Evolutionary conservation across 441 rosid species (phyloP).

Genomic region (Adansonia gregorii): DNA sequence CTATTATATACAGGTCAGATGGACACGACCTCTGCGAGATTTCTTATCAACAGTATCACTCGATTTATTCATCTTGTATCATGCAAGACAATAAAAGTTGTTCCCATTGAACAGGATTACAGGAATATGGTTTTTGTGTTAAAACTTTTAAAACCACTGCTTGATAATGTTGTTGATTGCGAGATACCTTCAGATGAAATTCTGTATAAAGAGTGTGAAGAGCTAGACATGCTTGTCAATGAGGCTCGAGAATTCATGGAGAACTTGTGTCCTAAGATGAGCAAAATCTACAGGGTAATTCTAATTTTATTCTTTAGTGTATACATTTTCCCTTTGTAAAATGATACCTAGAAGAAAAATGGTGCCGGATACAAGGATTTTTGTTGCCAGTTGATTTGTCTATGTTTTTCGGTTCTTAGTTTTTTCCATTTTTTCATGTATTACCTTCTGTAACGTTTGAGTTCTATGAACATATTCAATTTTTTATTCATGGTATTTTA

Average conservation of each 20-base stretch:
- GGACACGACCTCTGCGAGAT: slow-evolving; percentile 62
- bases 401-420: not conserved
- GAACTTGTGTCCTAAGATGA: slow-evolving; percentile 67
- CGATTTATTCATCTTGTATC: slow-evolving; percentile 84
- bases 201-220: slow-evolving; percentile 69
- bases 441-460: not conserved
- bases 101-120: slow-evolving; percentile 61
- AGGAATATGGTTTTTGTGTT: slow-evolving; percentile 55
- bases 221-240: slow-evolving; percentile 68
- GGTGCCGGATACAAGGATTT: not conserved
- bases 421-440: not conserved
- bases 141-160: slow-evolving; percentile 76
- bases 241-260: slow-evolving; percentile 81
- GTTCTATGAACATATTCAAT: not conserved
- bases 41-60: slow-evolving; percentile 82
- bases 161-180: slow-evolving; percentile 73
- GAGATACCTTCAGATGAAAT: slow-evolving; percentile 53
- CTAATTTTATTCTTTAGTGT: slow-evolving; percentile 10
- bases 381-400: not conserved
- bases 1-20: slow-evolving; percentile 49
- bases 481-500: not conserved
- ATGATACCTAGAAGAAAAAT: not conserved
- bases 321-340: not conserved
- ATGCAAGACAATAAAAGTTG: slow-evolving; percentile 63
- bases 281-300: slow-evolving; percentile 81